These are phyloP conservation scores for Apiospora malaysiana DNA, from an alignment of 2,329 filamentous ascomycete species.

Conservation along the genomic window DNA sequence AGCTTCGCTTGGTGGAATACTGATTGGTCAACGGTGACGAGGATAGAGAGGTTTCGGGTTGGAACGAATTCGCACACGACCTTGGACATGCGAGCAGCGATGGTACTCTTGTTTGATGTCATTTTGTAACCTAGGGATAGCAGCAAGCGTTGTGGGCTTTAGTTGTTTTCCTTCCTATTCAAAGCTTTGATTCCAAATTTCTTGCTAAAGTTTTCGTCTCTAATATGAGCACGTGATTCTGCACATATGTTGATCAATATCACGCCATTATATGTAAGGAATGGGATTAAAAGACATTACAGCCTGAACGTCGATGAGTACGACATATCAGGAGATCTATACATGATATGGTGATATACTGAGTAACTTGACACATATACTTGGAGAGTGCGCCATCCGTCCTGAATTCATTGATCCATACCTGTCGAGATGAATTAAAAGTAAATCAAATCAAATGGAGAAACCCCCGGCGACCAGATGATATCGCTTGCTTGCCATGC, in stretches of 20 bases:
- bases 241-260: no score
- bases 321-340: not conserved
- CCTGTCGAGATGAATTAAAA: not conserved
- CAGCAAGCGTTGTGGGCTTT: not conserved
- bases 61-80: not conserved
- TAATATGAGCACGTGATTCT: no score
- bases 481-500: not conserved
- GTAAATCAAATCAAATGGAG: not conserved
- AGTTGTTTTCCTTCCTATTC: not conserved
- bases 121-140: not conserved
- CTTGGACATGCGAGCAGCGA: not conserved
- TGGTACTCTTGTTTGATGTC: not conserved
- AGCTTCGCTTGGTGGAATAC: slow-evolving; percentile 73
- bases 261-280: not conserved
- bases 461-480: not conserved
- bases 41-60: not conserved
- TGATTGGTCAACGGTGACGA: slow-evolving; percentile 41
- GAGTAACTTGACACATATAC: not conserved
- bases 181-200: not conserved
- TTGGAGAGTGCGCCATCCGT: not conserved
- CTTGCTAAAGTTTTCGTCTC: not conserved
- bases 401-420: not conserved
- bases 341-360: not conserved
- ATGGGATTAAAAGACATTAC: not conserved
- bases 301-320: not conserved